Evolutionary conservation across 306 rosid genomes (phyloP).

Genomic region (Prosopis cineraria): DNA sequence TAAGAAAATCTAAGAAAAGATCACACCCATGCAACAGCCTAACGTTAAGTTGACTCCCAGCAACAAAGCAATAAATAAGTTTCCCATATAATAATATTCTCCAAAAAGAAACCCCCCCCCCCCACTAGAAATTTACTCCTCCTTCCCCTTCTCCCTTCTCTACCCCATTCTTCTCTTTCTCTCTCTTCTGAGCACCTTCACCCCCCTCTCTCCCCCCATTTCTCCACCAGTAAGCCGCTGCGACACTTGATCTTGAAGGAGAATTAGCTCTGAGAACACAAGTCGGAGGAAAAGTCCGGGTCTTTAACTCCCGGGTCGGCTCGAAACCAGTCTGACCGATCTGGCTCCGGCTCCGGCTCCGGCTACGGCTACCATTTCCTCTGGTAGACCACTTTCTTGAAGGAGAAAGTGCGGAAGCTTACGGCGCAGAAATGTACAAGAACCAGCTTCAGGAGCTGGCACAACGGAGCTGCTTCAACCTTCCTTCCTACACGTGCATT

Average conservation of each 20-base stretch:
- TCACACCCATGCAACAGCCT: conserved; percentile 66
- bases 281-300: background rate
- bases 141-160: background rate
- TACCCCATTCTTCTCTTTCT: conserved; percentile 13
- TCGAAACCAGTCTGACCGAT: conserved; percentile 54
- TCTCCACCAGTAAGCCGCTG: conserved; percentile 39
- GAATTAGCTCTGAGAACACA: background rate
- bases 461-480: conserved; percentile 97
- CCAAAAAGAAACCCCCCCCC: conserved; percentile 6
- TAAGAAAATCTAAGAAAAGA: conserved; percentile 49
- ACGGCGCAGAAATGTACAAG: conserved; percentile 83
- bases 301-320: conserved; percentile 17
- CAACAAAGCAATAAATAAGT: conserved; percentile 51
- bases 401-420: conserved; percentile 30
- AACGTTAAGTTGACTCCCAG: conserved; percentile 65
- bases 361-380: conserved; percentile 30
- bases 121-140: conserved; percentile 36
- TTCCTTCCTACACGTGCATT: conserved; percentile 89
- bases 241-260: conserved; percentile 35
- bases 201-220: conserved; percentile 19
- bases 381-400: conserved; percentile 33
- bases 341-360: conserved; percentile 47
- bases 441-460: conserved; percentile 99
- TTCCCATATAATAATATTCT: conserved; percentile 29
- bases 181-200: conserved; percentile 30